phyloP scores from a whole-genome alignment of 805 yeast genomes.

The Wickerhamiella shivajii region DNA sequence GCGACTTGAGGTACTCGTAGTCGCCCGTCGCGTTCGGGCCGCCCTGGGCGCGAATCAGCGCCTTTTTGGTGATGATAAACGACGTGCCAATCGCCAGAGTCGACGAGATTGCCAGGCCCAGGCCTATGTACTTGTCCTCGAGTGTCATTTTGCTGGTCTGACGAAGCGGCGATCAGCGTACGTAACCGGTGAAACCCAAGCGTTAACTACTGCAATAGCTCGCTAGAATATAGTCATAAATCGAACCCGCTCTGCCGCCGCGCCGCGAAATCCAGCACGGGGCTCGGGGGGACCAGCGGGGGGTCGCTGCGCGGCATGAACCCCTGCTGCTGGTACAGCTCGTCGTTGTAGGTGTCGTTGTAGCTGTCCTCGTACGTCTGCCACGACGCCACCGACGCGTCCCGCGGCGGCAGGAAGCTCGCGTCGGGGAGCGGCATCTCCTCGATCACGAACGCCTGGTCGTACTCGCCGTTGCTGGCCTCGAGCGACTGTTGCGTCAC shows the following conservation, averaged over 20 bases:
- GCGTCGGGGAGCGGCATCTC: constrained; percentile 6
- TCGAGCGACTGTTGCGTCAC: neutral
- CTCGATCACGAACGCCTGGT: constrained; percentile 4
- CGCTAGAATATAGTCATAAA: too few species aligned
- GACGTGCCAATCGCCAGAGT: constrained; percentile 85
- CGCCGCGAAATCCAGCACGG: constrained; percentile 5
- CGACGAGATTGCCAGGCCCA: constrained; percentile 73
- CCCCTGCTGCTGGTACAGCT: constrained; percentile 7
- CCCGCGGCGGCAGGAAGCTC: neutral
- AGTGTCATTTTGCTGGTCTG: constrained; percentile 16
- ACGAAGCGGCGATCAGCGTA: too few species aligned
- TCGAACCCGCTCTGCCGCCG: too few species aligned
- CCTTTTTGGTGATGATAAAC: constrained; percentile 78
- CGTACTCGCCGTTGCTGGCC: constrained; percentile 1
- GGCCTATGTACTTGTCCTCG: constrained; percentile 80
- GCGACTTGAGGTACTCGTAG: constrained; percentile 61
- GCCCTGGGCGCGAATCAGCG: constrained; percentile 55
- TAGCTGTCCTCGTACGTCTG: constrained; percentile 4
- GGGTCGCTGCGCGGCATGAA: constrained; percentile 9
- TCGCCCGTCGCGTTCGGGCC: constrained; percentile 55
- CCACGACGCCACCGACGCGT: constrained; percentile 5
- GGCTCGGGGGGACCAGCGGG: constrained; percentile 2
- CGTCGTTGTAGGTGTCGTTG: constrained; percentile 7
- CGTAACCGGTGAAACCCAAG: too few species aligned
- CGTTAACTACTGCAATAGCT: too few species aligned